phyloP scores from a whole-genome alignment of 768 basidiomycete genomes.

The Antrodiella citrinella region DNA sequence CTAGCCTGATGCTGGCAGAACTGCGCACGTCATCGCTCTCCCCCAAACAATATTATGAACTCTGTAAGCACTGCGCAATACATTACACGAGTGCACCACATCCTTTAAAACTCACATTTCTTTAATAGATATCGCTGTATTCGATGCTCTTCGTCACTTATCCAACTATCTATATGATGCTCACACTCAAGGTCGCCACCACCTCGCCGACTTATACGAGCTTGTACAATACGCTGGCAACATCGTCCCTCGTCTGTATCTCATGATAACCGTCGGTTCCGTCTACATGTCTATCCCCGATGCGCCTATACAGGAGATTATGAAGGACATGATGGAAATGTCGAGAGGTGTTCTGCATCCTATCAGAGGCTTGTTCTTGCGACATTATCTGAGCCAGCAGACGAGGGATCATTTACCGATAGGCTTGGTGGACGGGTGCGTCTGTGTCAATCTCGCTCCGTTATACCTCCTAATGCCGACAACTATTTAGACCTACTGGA shows the following conservation, averaged over 20 bases:
- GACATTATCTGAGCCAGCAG: conserved; percentile 96
- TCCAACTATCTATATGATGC: conserved; percentile 97
- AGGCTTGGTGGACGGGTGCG: conserved; percentile 76
- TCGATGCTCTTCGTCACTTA: conserved; percentile 91
- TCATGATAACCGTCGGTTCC: conserved; percentile 99
- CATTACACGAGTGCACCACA: background rate
- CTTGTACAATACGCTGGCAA: conserved; percentile 99
- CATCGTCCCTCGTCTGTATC: conserved; percentile 88
- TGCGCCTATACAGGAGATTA: conserved; percentile 96
- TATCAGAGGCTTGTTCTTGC: conserved; percentile 90
- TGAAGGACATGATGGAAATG: conserved; percentile 99
- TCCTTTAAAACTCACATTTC: conserved; percentile 2
- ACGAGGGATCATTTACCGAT: conserved; percentile 93
- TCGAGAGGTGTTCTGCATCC: conserved; percentile 94
- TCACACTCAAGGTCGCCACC: conserved; percentile 84
- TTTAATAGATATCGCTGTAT: conserved; percentile 99
- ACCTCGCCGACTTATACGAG: conserved; percentile 97
- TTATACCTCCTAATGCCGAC: too few species aligned
- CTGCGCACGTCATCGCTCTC: conserved; percentile 88
- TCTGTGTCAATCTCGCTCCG: too few species aligned
- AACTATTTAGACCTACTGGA: conserved; percentile 78
- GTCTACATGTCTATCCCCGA: conserved; percentile 99
- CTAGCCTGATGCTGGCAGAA: conserved; percentile 96
- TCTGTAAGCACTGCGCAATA: conserved; percentile 46
- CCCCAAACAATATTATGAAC: conserved; percentile 97